Conservation (phyloP, 257 asterid species). For the Leonotis leonurus region DNA sequence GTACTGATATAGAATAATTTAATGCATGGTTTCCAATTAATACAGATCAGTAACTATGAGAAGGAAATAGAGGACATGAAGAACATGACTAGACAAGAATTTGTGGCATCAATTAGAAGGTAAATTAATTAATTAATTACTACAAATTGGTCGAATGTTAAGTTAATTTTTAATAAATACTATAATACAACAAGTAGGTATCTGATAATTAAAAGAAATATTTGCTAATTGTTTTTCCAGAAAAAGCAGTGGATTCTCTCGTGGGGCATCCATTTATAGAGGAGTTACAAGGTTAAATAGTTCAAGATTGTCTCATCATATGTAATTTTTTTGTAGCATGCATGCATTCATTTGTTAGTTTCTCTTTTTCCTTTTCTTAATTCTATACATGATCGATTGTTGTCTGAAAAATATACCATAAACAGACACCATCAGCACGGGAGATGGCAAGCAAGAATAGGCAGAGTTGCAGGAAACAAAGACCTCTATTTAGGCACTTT, state of each 20-base stretch:
- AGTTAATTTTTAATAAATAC: too few relatives aligned
- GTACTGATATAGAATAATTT: too few relatives aligned
- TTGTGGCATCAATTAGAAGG: slow-evolving; percentile 87
- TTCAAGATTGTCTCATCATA: too few relatives aligned
- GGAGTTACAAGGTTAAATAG: slow-evolving; percentile 79
- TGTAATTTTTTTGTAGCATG: too few relatives aligned
- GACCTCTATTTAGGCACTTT: slow-evolving; percentile 90
- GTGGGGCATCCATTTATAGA: slow-evolving; percentile 82
- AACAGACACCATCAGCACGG: slow-evolving; percentile 93
- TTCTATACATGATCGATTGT: too few relatives aligned
- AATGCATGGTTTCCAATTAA: too few relatives aligned
- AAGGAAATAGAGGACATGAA: slow-evolving; percentile 89
- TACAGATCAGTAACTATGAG: slow-evolving; percentile 70
- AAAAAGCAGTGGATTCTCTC: slow-evolving; percentile 88
- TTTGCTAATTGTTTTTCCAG: slow-evolving; percentile 18
- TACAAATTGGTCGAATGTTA: too few relatives aligned
- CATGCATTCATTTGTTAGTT: too few relatives aligned
- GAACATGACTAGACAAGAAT: slow-evolving; percentile 85
- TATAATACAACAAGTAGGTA: too few relatives aligned
- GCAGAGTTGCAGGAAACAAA: slow-evolving; percentile 95
- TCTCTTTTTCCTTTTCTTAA: too few relatives aligned
- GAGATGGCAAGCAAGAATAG: slow-evolving; percentile 93
- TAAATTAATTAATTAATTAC: not conserved
- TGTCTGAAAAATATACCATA: too few relatives aligned
- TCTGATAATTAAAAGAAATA: too few relatives aligned